Conservation (phyloP, 495 filamentous ascomycete genomes). For the Aspergillus homomorphus region DNA sequence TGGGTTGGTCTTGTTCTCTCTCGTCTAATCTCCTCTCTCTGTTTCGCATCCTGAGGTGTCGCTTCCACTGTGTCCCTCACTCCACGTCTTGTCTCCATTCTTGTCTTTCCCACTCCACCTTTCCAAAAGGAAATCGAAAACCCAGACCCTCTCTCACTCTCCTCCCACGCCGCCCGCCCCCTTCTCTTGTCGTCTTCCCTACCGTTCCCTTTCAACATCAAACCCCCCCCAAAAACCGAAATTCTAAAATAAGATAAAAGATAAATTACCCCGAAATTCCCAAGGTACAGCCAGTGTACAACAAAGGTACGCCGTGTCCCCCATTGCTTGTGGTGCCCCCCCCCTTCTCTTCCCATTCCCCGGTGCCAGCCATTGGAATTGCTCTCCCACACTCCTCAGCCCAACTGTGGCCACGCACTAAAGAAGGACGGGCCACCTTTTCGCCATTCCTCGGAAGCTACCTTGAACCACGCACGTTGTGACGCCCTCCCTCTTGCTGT, state of each 20-base stretch:
- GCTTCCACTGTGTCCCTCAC: conserved; percentile 11
- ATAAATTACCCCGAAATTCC: conserved; percentile 14
- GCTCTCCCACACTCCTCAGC: conserved; percentile 18
- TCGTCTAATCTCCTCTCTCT: conserved; percentile 11
- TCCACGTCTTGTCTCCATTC: conserved; percentile 26
- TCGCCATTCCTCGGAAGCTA: conserved; percentile 22
- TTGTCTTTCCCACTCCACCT: conserved; percentile 20
- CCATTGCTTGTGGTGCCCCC: conserved; percentile 13
- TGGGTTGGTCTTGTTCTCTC: conserved; percentile 17
- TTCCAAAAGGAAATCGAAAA: background rate
- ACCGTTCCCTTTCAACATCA: conserved; percentile 11
- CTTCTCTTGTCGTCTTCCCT: too few species aligned
- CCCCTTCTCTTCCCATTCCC: conserved; percentile 13
- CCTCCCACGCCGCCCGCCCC: conserved; percentile 15
- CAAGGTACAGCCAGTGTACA: conserved; percentile 5
- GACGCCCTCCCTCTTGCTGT: conserved; percentile 17
- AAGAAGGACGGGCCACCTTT: conserved; percentile 16
- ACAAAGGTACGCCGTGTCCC: conserved; percentile 11
- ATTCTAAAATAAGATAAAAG: conserved; percentile 13
- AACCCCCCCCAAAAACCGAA: background rate
- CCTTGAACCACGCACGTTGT: conserved; percentile 18
- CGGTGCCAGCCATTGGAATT: conserved; percentile 12
- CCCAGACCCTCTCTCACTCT: conserved; percentile 8
- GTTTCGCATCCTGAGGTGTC: conserved; percentile 12
- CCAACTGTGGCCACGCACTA: conserved; percentile 41